Percentiles rank a stretch among this genome's conserved stretches.
Conservation (phyloP, 768 basidiomycete genomes). For the Termitomyces sp. region DNA sequence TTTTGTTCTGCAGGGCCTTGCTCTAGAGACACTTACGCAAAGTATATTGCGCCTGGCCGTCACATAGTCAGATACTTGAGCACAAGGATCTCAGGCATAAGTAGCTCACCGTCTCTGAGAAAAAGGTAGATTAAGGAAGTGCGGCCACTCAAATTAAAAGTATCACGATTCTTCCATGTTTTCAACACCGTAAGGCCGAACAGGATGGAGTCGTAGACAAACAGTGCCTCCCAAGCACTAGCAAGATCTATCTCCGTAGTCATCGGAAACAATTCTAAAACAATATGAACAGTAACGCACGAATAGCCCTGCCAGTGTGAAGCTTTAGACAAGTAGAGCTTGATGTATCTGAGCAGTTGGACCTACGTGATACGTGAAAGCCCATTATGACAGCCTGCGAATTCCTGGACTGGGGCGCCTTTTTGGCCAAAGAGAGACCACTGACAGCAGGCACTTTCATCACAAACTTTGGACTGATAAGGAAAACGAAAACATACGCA, state of each 20-base stretch:
- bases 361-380: slow-evolving; percentile 26
- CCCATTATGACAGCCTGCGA: slow-evolving; percentile 31
- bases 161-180: slow-evolving; percentile 31
- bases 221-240: slow-evolving; percentile 46
- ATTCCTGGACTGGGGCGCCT: slow-evolving; percentile 15
- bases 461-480: background rate
- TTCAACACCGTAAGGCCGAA: slow-evolving; percentile 44
- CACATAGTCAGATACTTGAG: background rate
- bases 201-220: slow-evolving; percentile 42
- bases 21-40: slow-evolving; percentile 35
- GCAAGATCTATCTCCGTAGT: slow-evolving; percentile 22
- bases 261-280: background rate
- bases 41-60: slow-evolving; percentile 46
- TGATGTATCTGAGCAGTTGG: background rate
- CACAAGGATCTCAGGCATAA: background rate
- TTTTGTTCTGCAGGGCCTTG: background rate
- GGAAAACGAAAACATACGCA: slow-evolving; percentile 27
- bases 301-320: slow-evolving; percentile 14
- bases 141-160: slow-evolving; percentile 17
- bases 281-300: background rate
- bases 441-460: slow-evolving; percentile 18
- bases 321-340: background rate
- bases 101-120: slow-evolving; percentile 41
- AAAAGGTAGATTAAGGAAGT: slow-evolving; percentile 35
- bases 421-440: slow-evolving; percentile 41